Evolutionary conservation across 352 stramenopile species (phyloP), one percentile per base, ranked within the genome.

Genomic region (Phytophthora macrochlamydospora): DNA sequence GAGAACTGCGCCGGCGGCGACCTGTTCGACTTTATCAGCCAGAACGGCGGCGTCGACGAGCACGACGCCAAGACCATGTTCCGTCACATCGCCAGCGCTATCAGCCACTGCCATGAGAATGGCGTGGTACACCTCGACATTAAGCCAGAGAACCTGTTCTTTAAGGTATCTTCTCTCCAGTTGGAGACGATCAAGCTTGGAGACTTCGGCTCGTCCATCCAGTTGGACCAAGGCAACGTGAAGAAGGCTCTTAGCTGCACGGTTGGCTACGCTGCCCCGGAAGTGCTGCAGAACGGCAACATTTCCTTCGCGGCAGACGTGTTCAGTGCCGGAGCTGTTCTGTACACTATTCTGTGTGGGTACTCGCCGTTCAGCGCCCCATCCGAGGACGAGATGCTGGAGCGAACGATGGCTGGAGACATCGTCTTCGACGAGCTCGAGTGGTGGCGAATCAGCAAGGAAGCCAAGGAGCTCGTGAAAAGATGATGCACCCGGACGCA

Each of bases 121-220:
- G 76, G 69, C 14, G 66, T 94, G 18, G 71, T 93, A 6, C 86
- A 94, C 31, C 49, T 94, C 56, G 86, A 93, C 45, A 85, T 94
- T 51, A 94, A 94, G 67, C 86, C 86, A 2, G 81, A 91, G 56
- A 94, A 94, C 51, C 48, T 94, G 12, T 81, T 93, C 49, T 92
- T 94, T 50, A 87, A 85, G 59, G 63, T 72, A 12, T 85, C 73
- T 28, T 51, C 75, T 14, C 49, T 71, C 32, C 71, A 90, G 42
- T 48, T 78, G 2, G 74, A 87, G 42, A 81, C 75, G 0, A 75
- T 91, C 43, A 90, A 91, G 56, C 59, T 94, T 3, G 78, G 75
- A 6, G 86, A 94, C 72, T 94, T 94, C 74, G 86, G 86, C 1
- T 83, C 73, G 12, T 81, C 86, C 6, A 67, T 83, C 44, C 58